Evolutionary conservation across 164 flowering plant genomes (phyloP).

Genomic region (Berberis thunbergii): DNA sequence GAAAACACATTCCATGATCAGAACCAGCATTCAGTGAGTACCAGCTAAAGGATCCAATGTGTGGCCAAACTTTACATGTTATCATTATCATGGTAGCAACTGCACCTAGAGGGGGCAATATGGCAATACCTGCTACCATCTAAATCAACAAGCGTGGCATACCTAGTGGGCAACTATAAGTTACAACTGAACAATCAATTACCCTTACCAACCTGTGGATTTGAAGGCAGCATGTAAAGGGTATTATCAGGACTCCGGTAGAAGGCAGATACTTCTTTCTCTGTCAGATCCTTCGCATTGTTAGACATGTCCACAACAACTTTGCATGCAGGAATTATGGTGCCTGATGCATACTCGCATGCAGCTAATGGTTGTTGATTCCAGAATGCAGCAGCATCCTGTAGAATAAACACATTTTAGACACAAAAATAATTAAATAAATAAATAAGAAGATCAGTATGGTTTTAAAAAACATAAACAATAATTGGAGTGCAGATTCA

Average conservation of each 20-base stretch:
- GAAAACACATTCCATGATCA: too few relatives aligned
- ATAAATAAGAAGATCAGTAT: background rate
- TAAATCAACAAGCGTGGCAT: background rate
- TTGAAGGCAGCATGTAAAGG: constrained; percentile 94
- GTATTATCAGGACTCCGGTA: constrained; percentile 83
- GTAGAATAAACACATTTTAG: background rate
- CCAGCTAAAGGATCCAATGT: background rate
- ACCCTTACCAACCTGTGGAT: constrained; percentile 64
- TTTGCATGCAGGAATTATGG: constrained; percentile 81
- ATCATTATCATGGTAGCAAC: too few relatives aligned
- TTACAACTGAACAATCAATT: background rate
- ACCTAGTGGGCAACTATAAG: background rate
- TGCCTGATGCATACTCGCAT: constrained; percentile 81
- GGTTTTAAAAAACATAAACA: too few relatives aligned
- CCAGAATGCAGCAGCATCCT: constrained; percentile 96
- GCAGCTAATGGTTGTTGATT: constrained; percentile 93
- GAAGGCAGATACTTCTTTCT: constrained; percentile 84
- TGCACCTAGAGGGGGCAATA: too few relatives aligned
- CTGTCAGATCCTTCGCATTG: constrained; percentile 75
- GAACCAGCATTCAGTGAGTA: background rate
- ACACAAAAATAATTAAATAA: background rate
- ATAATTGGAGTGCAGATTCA: background rate
- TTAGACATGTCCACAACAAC: constrained; percentile 63
- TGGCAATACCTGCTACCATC: too few relatives aligned
- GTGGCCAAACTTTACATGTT: too few relatives aligned